Conservation (phyloP, 2,329 filamentous ascomycete species). For the Colletotrichum camelliae region DNA sequence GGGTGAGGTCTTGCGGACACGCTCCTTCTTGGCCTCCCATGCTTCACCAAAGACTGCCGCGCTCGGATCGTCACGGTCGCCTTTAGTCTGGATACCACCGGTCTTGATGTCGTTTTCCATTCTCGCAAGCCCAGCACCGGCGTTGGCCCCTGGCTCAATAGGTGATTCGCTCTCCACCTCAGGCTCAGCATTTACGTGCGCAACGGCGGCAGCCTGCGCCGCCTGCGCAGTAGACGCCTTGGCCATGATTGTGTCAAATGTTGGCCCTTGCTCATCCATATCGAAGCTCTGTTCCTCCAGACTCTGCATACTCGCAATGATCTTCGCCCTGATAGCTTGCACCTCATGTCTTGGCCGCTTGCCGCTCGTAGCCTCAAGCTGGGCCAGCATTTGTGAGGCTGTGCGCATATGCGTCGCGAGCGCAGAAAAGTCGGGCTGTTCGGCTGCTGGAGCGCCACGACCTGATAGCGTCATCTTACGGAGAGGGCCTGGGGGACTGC, state of each 20-base stretch:
- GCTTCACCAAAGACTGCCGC: conserved; percentile 87
- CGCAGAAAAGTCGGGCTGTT: conserved; percentile 82
- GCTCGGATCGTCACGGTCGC: conserved; percentile 84
- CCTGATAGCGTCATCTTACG: conserved; percentile 66
- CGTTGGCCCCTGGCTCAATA: conserved; percentile 61
- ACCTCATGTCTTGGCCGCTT: conserved; percentile 83
- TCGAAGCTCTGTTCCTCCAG: conserved; percentile 87
- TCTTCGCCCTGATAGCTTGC: conserved; percentile 82
- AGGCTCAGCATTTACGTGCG: conserved; percentile 42
- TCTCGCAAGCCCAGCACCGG: conserved; percentile 76
- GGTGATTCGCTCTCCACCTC: conserved; percentile 62
- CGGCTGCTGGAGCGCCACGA: conserved; percentile 59
- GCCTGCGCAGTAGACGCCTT: conserved; percentile 64
- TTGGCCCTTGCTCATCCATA: conserved; percentile 71
- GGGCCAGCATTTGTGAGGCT: conserved; percentile 85
- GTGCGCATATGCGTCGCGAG: conserved; percentile 88
- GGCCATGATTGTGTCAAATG: conserved; percentile 83
- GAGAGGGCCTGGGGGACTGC: conserved; percentile 66
- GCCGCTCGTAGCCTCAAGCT: conserved; percentile 79
- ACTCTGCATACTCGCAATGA: conserved; percentile 89
- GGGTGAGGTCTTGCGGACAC: conserved; percentile 81
- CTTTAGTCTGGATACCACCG: conserved; percentile 79
- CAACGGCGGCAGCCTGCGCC: conserved; percentile 50
- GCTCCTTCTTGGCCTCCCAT: conserved; percentile 84
- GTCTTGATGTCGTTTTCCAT: conserved; percentile 94